Evolutionary conservation across 306 rosid genomes (phyloP).

Genomic region (Castanospermum australe): DNA sequence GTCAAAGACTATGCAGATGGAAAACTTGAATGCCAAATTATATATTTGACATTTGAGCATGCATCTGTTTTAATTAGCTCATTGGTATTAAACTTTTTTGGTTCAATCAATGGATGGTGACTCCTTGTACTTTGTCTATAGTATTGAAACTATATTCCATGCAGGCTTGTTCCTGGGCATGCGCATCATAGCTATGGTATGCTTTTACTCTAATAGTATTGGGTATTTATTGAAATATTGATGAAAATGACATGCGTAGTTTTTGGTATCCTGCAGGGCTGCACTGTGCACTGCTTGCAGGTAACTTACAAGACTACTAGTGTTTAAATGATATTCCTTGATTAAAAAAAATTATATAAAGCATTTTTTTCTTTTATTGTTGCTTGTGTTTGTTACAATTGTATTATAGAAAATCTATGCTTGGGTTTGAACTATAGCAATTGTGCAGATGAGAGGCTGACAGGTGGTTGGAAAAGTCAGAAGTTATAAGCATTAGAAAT

Average conservation of each 20-base stretch:
- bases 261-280: constrained; percentile 65
- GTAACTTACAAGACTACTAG: constrained; percentile 39
- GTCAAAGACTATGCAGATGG: background rate
- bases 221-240: constrained; percentile 21
- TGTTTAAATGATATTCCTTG: constrained; percentile 19
- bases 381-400: background rate
- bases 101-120: constrained; percentile 4
- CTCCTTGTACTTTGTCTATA: constrained; percentile 2
- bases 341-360: background rate
- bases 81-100: too few species aligned
- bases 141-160: constrained; percentile 24
- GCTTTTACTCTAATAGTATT: constrained; percentile 30
- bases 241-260: constrained; percentile 11
- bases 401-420: background rate
- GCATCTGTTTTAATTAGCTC: constrained; percentile 23
- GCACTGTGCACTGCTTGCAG: constrained; percentile 93
- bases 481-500: background rate
- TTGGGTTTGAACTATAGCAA: background rate
- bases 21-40: constrained; percentile 10
- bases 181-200: constrained; percentile 85
- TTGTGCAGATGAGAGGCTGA: background rate
- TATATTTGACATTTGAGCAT: constrained; percentile 19
- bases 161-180: constrained; percentile 85
- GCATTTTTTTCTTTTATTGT: background rate
- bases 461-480: background rate